Evolutionary conservation across 208 protist genomes (phyloP), one percentile per base, ranked within the genome.

Genomic region (Leishmania gerbilli): DNA sequence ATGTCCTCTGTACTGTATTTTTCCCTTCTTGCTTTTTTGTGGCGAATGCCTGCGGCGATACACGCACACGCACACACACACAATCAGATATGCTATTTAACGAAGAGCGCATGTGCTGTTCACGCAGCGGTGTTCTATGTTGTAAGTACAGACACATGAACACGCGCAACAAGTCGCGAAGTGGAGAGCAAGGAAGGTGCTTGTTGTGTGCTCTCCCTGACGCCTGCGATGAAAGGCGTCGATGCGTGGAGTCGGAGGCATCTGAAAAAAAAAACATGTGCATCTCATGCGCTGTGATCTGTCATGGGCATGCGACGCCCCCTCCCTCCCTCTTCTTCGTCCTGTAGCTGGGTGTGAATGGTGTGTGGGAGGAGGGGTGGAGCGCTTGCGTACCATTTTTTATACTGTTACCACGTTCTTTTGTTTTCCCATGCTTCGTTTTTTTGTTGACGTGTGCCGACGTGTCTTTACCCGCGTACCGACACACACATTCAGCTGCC

Each of bases 1-100:
- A n/a, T 76, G 53, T 11, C 55, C 55, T 84, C 34, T 75, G 69
- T 85, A 42, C 53, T 80, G 11, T 40, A 80, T 64, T 72, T 79
- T 67, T 34, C 77, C 62, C 67, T 76, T 78, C 58, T 45, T 65
- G 51, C 34, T 42, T 64, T 81, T 65, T 81, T 75, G 68, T 62
- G 55, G 51, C 71, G 58, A 51, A 42, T 45, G 3, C 51, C 45
- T 15, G 13, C 24, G 17, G 47, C 9, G 7, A 34, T 21, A 24
- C 45, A 40, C 11, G 7, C 47, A 58, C n/a, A 58, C 40, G 53
- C 68, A 24, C 47, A 58, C 47, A 58, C 68, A 34, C 68, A 34
- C 68, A 0, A 37, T 7, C 65, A 42, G 17, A 74, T 42, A 53
- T 31, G 7, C 42, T 15, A 7, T 8, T 45, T 31, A 62, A 58